phyloP scores from a whole-genome alignment of 805 yeast genomes.

The Myxozyma vanderwaltii region DNA sequence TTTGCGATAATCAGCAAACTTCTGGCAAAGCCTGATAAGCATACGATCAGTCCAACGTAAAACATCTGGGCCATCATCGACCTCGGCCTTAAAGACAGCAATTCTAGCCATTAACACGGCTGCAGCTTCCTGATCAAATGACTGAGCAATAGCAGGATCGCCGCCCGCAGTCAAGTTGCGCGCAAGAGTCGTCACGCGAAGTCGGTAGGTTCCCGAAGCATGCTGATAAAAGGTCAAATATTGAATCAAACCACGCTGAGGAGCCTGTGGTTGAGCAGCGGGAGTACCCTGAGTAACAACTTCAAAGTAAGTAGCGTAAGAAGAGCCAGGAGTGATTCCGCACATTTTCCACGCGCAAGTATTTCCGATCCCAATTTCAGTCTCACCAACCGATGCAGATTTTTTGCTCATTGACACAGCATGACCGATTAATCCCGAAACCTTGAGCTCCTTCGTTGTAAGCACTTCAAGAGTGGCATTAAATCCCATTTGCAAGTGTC shows the following conservation, averaged over 20 bases:
- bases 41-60: constrained; percentile 93
- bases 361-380: constrained; percentile 93
- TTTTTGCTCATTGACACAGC: constrained; percentile 69
- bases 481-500: constrained; percentile 84
- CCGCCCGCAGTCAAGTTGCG: constrained; percentile 57
- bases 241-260: constrained; percentile 56
- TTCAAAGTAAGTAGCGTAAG: constrained; percentile 89
- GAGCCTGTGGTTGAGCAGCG: constrained; percentile 34
- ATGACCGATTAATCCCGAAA: constrained; percentile 92
- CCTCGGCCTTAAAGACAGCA: constrained; percentile 77
- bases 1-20: constrained; percentile 89
- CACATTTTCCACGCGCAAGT: constrained; percentile 87
- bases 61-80: constrained; percentile 90
- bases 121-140: constrained; percentile 99
- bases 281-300: constrained; percentile 44
- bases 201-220: constrained; percentile 85
- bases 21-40: constrained; percentile 84
- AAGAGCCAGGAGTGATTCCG: constrained; percentile 79
- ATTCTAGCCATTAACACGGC: constrained; percentile 91
- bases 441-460: constrained; percentile 82
- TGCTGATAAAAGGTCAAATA: constrained; percentile 93
- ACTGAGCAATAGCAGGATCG: constrained; percentile 54
- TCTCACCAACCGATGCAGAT: constrained; percentile 81
- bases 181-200: constrained; percentile 85
- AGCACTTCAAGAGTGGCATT: constrained; percentile 86